phyloP scores from a whole-genome alignment of 164 flowering plant genomes.

The Piper betle region DNA sequence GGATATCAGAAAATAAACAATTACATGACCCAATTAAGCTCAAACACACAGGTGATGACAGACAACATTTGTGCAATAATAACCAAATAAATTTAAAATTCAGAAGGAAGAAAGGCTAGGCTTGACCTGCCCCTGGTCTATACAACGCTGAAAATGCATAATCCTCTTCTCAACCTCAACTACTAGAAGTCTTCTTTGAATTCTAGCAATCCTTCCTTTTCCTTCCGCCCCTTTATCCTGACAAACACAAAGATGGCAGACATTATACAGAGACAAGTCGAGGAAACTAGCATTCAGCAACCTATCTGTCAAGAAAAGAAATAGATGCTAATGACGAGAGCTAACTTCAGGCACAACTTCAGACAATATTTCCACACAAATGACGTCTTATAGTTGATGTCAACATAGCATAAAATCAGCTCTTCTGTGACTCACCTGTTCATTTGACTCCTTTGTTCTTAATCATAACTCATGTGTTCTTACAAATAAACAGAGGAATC shows the following conservation, averaged over 20 bases:
- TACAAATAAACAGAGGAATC: too few relatives aligned
- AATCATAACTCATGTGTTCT: neutral
- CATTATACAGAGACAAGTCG: neutral
- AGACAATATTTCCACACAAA: neutral
- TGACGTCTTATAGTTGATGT: neutral
- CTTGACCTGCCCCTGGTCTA: constrained; percentile 66
- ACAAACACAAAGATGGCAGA: constrained; percentile 1
- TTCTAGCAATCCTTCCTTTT: constrained; percentile 76
- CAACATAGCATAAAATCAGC: neutral
- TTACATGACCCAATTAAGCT: neutral
- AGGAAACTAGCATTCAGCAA: neutral
- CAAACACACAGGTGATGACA: neutral
- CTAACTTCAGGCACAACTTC: neutral
- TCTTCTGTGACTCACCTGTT: neutral
- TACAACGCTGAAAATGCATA: constrained; percentile 54
- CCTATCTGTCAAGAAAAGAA: neutral
- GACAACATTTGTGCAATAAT: too few relatives aligned
- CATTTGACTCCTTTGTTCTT: neutral
- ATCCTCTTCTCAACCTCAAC: constrained; percentile 79
- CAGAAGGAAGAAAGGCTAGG: neutral
- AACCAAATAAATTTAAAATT: neutral
- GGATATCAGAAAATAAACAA: neutral
- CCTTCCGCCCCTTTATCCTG: constrained; percentile 92
- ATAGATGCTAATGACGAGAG: too few relatives aligned
- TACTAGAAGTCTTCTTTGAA: constrained; percentile 74